phyloP scores from a whole-genome alignment of 257 asterid genomes.

The Ilex asprella region DNA sequence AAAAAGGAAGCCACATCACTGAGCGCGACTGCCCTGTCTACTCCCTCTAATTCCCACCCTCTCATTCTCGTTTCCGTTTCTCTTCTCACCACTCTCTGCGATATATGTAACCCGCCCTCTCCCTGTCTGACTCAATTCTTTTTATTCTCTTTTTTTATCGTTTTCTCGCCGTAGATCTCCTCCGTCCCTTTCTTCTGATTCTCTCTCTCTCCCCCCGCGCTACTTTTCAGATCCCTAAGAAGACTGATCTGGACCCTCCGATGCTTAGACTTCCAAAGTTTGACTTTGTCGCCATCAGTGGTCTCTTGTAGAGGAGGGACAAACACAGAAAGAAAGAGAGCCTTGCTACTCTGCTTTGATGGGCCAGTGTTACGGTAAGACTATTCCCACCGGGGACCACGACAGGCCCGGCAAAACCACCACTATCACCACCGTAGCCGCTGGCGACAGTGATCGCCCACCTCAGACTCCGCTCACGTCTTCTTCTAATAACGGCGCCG shows the following conservation, averaged over 20 bases:
- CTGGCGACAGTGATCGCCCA: slow-evolving; percentile 25
- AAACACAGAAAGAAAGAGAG: not conserved
- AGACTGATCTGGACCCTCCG: slow-evolving; percentile 9
- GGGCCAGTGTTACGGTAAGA: slow-evolving; percentile 88
- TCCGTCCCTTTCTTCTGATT: not conserved
- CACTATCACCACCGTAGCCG: slow-evolving; percentile 13
- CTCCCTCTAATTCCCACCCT: too few species aligned
- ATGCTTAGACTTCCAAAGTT: slow-evolving; percentile 9
- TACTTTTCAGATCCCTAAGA: not conserved
- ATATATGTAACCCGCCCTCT: too few species aligned
- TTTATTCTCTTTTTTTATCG: slow-evolving; percentile 14
- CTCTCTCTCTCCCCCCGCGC: slow-evolving; percentile 8
- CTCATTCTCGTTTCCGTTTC: too few species aligned
- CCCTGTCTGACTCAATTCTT: not conserved
- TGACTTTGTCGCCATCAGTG: slow-evolving; percentile 5
- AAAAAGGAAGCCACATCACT: too few species aligned
- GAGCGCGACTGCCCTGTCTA: too few species aligned
- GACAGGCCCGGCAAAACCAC: slow-evolving; percentile 30
- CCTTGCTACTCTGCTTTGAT: slow-evolving; percentile 27
- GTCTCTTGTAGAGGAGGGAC: not conserved
- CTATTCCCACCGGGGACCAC: slow-evolving; percentile 58
- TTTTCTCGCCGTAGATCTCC: slow-evolving; percentile 18
- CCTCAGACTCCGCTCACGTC: slow-evolving; percentile 22
- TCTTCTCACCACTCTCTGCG: too few species aligned
- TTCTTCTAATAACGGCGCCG: slow-evolving; percentile 12